These are phyloP conservation scores for Epichloe sylvatica DNA, from an alignment of 2,329 filamentous ascomycete genomes.

Conservation along the genomic window DNA sequence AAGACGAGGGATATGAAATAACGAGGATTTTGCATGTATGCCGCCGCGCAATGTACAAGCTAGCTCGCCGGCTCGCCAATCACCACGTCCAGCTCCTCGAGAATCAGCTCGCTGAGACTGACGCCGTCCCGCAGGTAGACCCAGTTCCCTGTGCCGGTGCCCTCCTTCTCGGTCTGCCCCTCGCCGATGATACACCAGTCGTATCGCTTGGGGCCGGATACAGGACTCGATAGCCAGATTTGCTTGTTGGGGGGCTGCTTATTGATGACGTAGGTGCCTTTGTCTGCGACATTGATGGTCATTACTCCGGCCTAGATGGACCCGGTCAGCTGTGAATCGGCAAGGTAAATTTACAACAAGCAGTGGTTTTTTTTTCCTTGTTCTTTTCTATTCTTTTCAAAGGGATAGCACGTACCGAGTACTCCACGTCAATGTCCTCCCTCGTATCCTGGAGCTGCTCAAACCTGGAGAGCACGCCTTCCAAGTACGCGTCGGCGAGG, in stretches of 20 bases:
- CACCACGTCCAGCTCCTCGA: conserved; percentile 60
- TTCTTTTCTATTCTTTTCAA: neutral
- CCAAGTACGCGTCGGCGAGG: conserved; percentile 61
- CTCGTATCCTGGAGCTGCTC: conserved; percentile 62
- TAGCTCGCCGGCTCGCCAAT: conserved; percentile 25
- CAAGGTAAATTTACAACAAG: neutral
- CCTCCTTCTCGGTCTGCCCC: conserved; percentile 61
- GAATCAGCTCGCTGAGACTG: conserved; percentile 57
- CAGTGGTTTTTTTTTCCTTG: conserved; percentile 1
- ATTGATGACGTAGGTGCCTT: conserved; percentile 87
- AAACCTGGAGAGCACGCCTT: conserved; percentile 39
- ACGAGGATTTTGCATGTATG: too few species aligned
- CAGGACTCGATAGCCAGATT: conserved; percentile 89
- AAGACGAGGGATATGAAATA: neutral
- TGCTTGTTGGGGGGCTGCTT: conserved; percentile 98
- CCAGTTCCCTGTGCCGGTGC: conserved; percentile 62
- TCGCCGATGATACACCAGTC: conserved; percentile 72
- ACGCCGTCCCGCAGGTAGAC: conserved; percentile 76
- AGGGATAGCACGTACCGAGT: conserved; percentile 49
- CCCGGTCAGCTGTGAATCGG: too few species aligned
- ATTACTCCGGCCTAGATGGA: conserved; percentile 63
- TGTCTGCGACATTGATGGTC: conserved; percentile 52
- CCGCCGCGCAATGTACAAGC: neutral
- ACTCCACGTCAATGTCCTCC: conserved; percentile 78
- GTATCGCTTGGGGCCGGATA: conserved; percentile 84